Evolutionary conservation across 805 yeast genomes (phyloP).

Genomic region (Candida xiaguanensis): DNA sequence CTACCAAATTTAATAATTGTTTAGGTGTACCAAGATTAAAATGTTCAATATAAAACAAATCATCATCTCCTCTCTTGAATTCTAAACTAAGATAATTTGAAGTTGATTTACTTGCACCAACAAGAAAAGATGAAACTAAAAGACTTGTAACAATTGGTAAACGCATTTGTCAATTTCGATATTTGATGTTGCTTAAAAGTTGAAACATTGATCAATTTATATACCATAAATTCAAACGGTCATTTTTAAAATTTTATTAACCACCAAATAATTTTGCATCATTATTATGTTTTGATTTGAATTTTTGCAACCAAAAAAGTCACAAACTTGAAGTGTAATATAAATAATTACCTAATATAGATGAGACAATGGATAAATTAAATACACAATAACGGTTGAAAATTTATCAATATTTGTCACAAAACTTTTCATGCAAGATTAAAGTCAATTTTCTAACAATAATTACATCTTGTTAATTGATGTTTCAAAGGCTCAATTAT

Average conservation of each 20-base stretch:
- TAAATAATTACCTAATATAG: conserved; percentile 4
- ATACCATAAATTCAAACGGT: not conserved
- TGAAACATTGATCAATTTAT: too few species aligned
- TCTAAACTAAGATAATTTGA: conserved; percentile 3
- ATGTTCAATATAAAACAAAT: conserved; percentile 11
- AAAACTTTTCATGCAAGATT: not conserved
- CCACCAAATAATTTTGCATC: not conserved
- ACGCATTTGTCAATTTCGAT: too few species aligned
- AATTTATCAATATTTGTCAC: not conserved
- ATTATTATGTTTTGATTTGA: not conserved
- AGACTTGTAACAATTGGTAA: not conserved
- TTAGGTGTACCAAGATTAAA: conserved; percentile 14
- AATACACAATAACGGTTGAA: not conserved
- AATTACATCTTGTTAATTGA: not conserved
- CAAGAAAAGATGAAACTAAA: not conserved
- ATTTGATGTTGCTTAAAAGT: too few species aligned
- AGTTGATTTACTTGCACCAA: not conserved
- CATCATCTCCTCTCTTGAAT: conserved; percentile 2
- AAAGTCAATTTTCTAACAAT: not conserved
- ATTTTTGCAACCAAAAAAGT: conserved; percentile 3
- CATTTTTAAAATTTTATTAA: too few species aligned
- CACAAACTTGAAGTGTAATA: not conserved
- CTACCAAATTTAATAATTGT: conserved; percentile 8
- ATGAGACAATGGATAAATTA: not conserved
- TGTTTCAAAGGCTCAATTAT: too few species aligned